Evolutionary conservation across 2,329 filamentous ascomycete genomes (phyloP), one percentile per base, ranked within the genome.

Genomic region (Chaetomium globosum): DNA sequence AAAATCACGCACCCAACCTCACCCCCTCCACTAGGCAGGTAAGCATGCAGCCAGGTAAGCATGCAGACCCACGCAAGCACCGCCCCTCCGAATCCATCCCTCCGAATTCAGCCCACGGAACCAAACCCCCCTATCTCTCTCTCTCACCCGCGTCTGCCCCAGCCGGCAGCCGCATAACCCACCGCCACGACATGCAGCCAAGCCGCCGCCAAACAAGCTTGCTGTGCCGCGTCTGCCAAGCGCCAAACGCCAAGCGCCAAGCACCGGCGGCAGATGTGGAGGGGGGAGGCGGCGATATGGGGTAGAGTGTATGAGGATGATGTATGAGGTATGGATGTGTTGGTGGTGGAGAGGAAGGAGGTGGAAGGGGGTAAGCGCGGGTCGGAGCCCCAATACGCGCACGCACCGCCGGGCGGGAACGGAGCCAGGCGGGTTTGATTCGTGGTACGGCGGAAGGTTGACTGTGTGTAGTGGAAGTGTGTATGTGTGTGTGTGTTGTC

Each of bases 231-330:
- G 46, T 23, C 21, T 48, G 46, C 46, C 46, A 48, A 48, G 46
- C 46, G 46, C 46, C 46, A 48, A 48, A n/a, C 46, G 46, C 46
- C n/a, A 48, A 48, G n/a, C 46, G 46, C 46, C 46, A 21, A 43
- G 39, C 39, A 16, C 39, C 43, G 21, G 46, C 19, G n/a, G 46
- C 21, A 48, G n/a, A 48, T 16, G 5, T 13, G n/a, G n/a, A 19
- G 3, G 43, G 19, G n/a, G 6, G 43, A n/a, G n/a, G n/a, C n/a
- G n/a, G n/a, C 12, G 10, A 16, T 21, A 23, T 21, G 21, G 46
- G 19, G 9, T 48, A 23, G 39, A 43, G 39, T 7, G 16, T 7
- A 19, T 16, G 39, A 19, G 13, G 5, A n/a, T 7, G 43, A 43
- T 9, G 10, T 12, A 19, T 6, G 19, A n/a, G n/a, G n/a, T n/a